A percentile compares a stretch with the other conserved stretches of the same genome.
Evolutionary conservation across 1,284 basidiomycete genomes (phyloP).

Genomic region (Bondarzewia mesenterica): DNA sequence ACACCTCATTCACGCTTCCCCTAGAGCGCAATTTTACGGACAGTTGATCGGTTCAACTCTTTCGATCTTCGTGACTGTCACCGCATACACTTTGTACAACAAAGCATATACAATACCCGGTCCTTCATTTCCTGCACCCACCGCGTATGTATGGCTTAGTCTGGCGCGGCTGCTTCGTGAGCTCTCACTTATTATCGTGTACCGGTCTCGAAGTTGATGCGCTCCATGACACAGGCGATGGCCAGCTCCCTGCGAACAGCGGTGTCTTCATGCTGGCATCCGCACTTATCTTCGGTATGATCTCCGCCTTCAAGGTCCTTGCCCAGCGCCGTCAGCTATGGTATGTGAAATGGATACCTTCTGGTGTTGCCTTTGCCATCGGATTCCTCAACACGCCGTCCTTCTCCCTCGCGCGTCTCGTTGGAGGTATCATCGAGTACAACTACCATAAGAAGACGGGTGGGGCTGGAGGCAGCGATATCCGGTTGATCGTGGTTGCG

Average conservation of each 20-base stretch:
- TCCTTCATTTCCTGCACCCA: constrained; percentile 89
- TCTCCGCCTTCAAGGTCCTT: constrained; percentile 65
- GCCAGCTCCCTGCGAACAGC: constrained; percentile 73
- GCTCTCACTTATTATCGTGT: constrained; percentile 21
- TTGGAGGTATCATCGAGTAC: constrained; percentile 82
- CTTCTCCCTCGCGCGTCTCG: constrained; percentile 85
- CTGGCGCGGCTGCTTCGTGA: constrained; percentile 82
- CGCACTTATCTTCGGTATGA: constrained; percentile 58
- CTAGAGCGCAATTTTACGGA: constrained; percentile 81
- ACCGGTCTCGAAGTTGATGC: constrained; percentile 1
- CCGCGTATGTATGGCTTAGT: constrained; percentile 87
- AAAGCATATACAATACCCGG: constrained; percentile 82
- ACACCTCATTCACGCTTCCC: constrained; percentile 80
- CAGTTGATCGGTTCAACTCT: constrained; percentile 84
- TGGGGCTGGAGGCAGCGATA: constrained; percentile 42
- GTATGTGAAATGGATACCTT: constrained; percentile 74
- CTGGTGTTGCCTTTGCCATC: constrained; percentile 79
- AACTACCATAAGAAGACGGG: constrained; percentile 47
- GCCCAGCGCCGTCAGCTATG: constrained; percentile 35
- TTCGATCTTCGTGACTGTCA: constrained; percentile 84
- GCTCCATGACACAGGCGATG: constrained; percentile 47
- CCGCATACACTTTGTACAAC: constrained; percentile 84
- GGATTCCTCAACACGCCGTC: constrained; percentile 94
- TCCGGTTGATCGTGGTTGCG: constrained; percentile 80
- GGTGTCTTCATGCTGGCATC: constrained; percentile 78